Evolutionary conservation across 2,329 filamentous ascomycete genomes (phyloP).

Genomic region (Boeremia lycopersici): DNA sequence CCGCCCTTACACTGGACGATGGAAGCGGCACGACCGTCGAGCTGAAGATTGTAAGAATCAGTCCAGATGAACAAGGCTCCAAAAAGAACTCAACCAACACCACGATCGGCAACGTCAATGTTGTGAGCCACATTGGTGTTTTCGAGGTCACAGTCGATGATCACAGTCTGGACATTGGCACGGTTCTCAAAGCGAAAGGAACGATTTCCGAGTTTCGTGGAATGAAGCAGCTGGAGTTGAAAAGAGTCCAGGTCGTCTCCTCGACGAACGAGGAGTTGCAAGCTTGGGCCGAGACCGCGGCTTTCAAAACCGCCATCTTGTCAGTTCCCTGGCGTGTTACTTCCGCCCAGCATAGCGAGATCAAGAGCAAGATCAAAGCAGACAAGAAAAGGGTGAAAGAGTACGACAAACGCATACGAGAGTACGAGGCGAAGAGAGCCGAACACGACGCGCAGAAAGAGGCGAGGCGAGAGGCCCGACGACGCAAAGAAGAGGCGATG

Average conservation of each 20-base stretch:
- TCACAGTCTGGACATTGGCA: conserved; percentile 52
- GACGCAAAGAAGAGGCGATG: conserved; percentile 51
- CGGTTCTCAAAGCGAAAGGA: conserved; percentile 62
- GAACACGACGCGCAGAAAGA: conserved; percentile 40
- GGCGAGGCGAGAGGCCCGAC: conserved; percentile 51
- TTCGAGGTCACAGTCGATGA: conserved; percentile 50
- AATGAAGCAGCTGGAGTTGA: conserved; percentile 60
- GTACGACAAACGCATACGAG: conserved; percentile 40
- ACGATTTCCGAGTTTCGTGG: conserved; percentile 59
- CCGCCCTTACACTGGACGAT: conserved; percentile 64
- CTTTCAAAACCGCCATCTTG: conserved; percentile 58
- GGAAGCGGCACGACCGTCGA: conserved; percentile 65
- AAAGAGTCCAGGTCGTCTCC: conserved; percentile 56
- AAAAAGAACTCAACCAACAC: conserved; percentile 43
- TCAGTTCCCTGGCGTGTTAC: conserved; percentile 60
- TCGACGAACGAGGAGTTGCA: conserved; percentile 61
- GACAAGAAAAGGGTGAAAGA: conserved; percentile 49
- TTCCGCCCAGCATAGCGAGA: conserved; percentile 49
- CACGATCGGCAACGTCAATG: conserved; percentile 45
- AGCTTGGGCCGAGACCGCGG: conserved; percentile 58
- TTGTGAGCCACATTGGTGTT: conserved; percentile 45
- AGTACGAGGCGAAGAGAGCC: conserved; percentile 42
- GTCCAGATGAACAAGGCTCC: conserved; percentile 30
- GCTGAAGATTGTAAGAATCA: conserved; percentile 55
- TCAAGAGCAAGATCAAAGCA: conserved; percentile 49